Percentiles rank a stretch among this genome's conserved stretches.
Conservation (phyloP, 2,329 filamentous ascomycete genomes). For the Phyllosticta paracitricarpa region DNA sequence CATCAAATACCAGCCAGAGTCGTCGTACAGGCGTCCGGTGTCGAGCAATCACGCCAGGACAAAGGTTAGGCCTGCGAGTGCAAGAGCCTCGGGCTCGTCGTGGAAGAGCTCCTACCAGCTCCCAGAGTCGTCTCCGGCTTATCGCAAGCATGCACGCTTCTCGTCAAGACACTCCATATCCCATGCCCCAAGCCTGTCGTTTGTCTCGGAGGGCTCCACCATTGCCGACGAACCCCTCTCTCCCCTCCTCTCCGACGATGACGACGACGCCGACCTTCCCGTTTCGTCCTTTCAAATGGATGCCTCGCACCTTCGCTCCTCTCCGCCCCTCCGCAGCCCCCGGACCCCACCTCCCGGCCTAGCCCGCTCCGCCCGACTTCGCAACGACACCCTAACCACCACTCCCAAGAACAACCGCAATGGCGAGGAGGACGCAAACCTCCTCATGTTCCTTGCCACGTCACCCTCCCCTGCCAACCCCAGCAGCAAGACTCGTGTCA, state of each 20-base stretch:
- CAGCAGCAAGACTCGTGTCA: constrained; percentile 36
- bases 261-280: constrained; percentile 75
- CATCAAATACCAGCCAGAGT: constrained; percentile 22
- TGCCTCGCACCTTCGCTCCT: constrained; percentile 56
- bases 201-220: constrained; percentile 62
- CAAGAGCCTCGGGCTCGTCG: constrained; percentile 36
- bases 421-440: constrained; percentile 73
- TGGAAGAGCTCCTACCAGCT: constrained; percentile 73
- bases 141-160: constrained; percentile 66
- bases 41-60: constrained; percentile 56
- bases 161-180: constrained; percentile 42
- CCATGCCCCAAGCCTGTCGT: constrained; percentile 63
- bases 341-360: constrained; percentile 31
- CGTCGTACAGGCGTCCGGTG: constrained; percentile 23
- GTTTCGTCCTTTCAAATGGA: constrained; percentile 59
- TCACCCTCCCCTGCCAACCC: constrained; percentile 75
- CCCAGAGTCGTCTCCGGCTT: constrained; percentile 78
- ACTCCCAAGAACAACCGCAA: constrained; percentile 40
- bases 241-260: constrained; percentile 57
- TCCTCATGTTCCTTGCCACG: constrained; percentile 79
- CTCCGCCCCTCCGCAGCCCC: constrained; percentile 54
- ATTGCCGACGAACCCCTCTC: constrained; percentile 53
- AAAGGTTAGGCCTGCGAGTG: constrained; percentile 52
- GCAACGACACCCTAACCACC: constrained; percentile 27
- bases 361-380: constrained; percentile 30